Percentiles rank a stretch among this genome's conserved stretches.
phyloP scores from a whole-genome alignment of 345 rosid species.

The Eucalyptus polyanthemos region DNA sequence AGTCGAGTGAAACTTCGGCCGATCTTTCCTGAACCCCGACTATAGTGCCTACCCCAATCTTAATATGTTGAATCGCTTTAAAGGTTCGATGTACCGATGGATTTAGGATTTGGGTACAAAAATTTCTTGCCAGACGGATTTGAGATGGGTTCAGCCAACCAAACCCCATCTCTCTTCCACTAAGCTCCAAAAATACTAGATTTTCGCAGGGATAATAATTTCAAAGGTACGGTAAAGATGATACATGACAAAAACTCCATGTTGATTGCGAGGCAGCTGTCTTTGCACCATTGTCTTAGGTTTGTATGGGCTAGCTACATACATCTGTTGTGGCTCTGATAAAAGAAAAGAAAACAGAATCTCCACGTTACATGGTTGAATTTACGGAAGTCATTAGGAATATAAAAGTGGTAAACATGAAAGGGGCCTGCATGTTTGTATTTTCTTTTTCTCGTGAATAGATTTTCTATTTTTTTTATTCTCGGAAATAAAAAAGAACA shows the following conservation, averaged over 20 bases:
- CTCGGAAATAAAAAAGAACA: too few relatives aligned
- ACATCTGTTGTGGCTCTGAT: not conserved
- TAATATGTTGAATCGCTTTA: not conserved
- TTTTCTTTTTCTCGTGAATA: too few relatives aligned
- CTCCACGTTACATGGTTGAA: not conserved
- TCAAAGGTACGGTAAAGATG: not conserved
- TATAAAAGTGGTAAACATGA: not conserved
- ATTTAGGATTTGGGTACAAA: not conserved
- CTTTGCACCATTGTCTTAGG: not conserved
- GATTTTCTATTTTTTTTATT: too few relatives aligned
- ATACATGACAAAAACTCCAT: not conserved
- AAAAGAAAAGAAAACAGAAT: not conserved
- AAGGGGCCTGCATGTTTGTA: not conserved
- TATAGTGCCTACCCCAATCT: not conserved
- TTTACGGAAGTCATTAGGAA: not conserved
- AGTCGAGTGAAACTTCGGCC: not conserved
- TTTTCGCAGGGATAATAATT: not conserved
- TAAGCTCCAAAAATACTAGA: not conserved
- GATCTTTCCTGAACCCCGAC: not conserved
- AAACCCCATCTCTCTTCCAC: not conserved
- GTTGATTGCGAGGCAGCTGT: not conserved
- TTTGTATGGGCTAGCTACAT: not conserved
- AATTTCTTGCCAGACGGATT: not conserved
- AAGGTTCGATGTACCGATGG: not conserved
- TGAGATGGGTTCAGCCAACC: not conserved